phyloP scores from a whole-genome alignment of 2,329 filamentous ascomycete genomes.

The Leptographium lundbergii region DNA sequence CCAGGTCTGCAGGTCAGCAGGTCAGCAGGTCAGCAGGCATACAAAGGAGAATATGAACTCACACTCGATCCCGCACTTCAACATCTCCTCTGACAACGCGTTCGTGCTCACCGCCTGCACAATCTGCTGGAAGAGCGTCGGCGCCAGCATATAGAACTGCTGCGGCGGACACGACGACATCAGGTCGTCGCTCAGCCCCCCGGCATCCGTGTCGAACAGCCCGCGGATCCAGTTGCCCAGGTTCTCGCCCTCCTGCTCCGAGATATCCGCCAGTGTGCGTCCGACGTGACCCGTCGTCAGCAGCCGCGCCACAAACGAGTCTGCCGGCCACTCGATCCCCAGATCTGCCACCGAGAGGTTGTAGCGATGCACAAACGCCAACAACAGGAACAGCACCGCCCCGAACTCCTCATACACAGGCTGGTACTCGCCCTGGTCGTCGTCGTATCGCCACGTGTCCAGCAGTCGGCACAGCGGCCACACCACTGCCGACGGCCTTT shows the following conservation, averaged over 20 bases:
- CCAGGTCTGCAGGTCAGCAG: conserved; percentile 50
- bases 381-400: conserved; percentile 57
- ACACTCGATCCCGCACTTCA: conserved; percentile 64
- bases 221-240: conserved; percentile 65
- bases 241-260: conserved; percentile 50
- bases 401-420: conserved; percentile 81
- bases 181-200: conserved; percentile 64
- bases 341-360: conserved; percentile 52
- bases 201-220: conserved; percentile 61
- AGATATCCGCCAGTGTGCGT: conserved; percentile 45
- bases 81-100: conserved; percentile 51
- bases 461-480: conserved; percentile 63
- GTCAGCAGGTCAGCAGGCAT: not conserved
- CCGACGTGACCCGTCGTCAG: conserved; percentile 46
- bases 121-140: conserved; percentile 65
- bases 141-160: conserved; percentile 68
- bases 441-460: conserved; percentile 52
- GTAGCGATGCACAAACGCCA: conserved; percentile 68
- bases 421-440: conserved; percentile 53
- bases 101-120: conserved; percentile 56
- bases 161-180: conserved; percentile 74
- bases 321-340: conserved; percentile 37
- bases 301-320: conserved; percentile 58
- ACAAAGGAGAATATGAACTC: not conserved
- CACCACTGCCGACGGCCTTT: conserved; percentile 55